A percentile compares a stretch with the other conserved stretches of the same genome.
Evolutionary conservation across 2,329 filamentous ascomycete species (phyloP).

Genomic region (Paraphoma chrysanthemicola): DNA sequence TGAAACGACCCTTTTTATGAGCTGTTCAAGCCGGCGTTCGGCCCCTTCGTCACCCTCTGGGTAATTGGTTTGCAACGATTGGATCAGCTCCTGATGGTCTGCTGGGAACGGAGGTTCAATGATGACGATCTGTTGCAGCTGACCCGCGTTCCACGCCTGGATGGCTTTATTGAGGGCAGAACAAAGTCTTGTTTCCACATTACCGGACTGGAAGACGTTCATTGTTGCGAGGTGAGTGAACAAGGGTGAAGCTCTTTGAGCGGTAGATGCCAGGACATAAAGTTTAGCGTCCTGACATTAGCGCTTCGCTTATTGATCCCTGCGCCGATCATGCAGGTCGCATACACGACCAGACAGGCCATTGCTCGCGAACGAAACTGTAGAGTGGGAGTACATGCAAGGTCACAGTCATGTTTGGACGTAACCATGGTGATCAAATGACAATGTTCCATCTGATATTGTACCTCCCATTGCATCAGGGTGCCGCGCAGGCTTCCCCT

Average conservation of each 20-base stretch:
- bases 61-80: conserved; percentile 31
- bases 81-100: conserved; percentile 38
- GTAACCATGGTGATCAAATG: too few species aligned
- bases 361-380: neutral
- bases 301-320: conserved; percentile 12
- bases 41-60: conserved; percentile 23
- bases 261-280: conserved; percentile 2
- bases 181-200: conserved; percentile 36
- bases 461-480: too few species aligned
- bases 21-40: conserved; percentile 30
- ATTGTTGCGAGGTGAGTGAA: conserved; percentile 20
- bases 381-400: too few species aligned
- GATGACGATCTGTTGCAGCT: conserved; percentile 36
- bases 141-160: conserved; percentile 23
- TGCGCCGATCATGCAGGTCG: conserved; percentile 1
- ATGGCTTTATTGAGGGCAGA: conserved; percentile 37
- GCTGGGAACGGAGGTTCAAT: conserved; percentile 38
- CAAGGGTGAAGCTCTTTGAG: conserved; percentile 14
- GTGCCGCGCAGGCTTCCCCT: too few species aligned
- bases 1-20: conserved; percentile 48
- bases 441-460: too few species aligned
- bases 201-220: conserved; percentile 27
- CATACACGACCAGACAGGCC: too few species aligned
- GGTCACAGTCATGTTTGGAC: too few species aligned
- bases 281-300: conserved; percentile 12